These are phyloP conservation scores for Thecaphora thlaspeos DNA, from an alignment of 1,284 basidiomycete genomes.

Conservation along the genomic window DNA sequence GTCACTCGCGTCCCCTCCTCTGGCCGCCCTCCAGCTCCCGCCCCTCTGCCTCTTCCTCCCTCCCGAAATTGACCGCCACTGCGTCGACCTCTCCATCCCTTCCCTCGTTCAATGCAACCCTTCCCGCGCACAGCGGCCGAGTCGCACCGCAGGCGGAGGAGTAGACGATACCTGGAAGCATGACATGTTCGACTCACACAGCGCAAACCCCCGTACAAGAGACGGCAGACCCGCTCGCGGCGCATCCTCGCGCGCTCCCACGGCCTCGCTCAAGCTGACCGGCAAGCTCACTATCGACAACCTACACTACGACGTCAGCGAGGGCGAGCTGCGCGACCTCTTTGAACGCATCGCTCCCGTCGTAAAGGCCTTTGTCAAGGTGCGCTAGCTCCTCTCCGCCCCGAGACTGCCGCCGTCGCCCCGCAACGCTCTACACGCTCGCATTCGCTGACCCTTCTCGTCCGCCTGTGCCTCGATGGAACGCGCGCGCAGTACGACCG, in stretches of 20 bases:
- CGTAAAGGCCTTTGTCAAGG: slow-evolving; percentile 85
- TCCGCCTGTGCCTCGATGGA: slow-evolving; percentile 51
- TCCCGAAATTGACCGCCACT: background rate
- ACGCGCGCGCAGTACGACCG: slow-evolving; percentile 77
- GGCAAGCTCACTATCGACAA: slow-evolving; percentile 73
- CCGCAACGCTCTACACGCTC: background rate
- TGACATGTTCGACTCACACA: slow-evolving; percentile 10
- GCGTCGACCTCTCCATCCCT: background rate
- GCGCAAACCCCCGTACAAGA: background rate
- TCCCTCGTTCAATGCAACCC: no score
- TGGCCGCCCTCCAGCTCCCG: background rate
- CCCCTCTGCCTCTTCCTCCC: background rate
- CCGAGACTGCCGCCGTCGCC: background rate
- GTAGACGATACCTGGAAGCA: slow-evolving; percentile 23
- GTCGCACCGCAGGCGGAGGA: slow-evolving; percentile 9
- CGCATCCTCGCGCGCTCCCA: background rate
- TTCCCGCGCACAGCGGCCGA: slow-evolving; percentile 9
- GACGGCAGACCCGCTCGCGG: background rate
- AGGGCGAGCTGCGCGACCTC: slow-evolving; percentile 70
- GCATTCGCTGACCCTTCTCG: slow-evolving; percentile 8
- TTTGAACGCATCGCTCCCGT: slow-evolving; percentile 91
- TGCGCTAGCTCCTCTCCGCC: slow-evolving; percentile 62
- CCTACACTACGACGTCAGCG: slow-evolving; percentile 88
- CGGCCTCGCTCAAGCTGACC: slow-evolving; percentile 18
- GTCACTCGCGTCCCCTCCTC: background rate